phyloP scores from a whole-genome alignment of 177 flowering plant genomes.

The Telopea speciosissima region DNA sequence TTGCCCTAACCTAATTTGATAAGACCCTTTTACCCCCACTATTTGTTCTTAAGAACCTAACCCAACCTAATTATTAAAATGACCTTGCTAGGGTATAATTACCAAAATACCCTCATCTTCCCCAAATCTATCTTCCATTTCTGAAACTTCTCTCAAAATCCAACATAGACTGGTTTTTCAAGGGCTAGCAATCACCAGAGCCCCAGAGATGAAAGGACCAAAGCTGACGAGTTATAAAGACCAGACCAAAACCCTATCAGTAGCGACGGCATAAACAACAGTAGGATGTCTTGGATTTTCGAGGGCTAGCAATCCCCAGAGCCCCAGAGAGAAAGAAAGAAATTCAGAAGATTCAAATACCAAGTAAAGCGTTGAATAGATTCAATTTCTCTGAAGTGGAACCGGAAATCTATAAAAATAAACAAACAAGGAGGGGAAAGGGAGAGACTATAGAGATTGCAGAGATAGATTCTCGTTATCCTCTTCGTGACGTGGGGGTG shows the following conservation, averaged over 20 bases:
- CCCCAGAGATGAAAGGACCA: not conserved
- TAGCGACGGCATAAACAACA: not conserved
- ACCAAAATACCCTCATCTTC: too few relatives aligned
- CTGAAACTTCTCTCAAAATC: too few relatives aligned
- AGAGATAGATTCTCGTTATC: conserved; percentile 1
- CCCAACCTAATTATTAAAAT: too few relatives aligned
- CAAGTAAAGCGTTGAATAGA: conserved; percentile 1
- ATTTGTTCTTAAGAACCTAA: too few relatives aligned
- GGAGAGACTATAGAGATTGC: not conserved
- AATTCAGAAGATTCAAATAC: not conserved
- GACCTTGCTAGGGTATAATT: too few relatives aligned
- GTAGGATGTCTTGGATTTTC: not conserved
- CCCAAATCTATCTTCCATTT: too few relatives aligned
- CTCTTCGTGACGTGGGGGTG: not conserved
- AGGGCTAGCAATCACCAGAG: too few relatives aligned
- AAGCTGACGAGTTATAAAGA: not conserved
- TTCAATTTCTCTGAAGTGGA: conserved; percentile 1
- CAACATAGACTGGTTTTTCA: too few relatives aligned
- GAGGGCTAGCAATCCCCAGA: not conserved
- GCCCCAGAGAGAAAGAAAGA: not conserved
- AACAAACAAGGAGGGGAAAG: not conserved
- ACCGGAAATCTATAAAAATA: too few relatives aligned
- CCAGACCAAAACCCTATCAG: conserved; percentile 12
- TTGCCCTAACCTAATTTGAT: too few relatives aligned
- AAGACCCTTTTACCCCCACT: too few relatives aligned